A percentile compares a stretch with the other conserved stretches of the same genome.
Evolutionary conservation across 2,329 filamentous ascomycete species (phyloP).

Genomic region (Neopestalotiopsis clavispora): DNA sequence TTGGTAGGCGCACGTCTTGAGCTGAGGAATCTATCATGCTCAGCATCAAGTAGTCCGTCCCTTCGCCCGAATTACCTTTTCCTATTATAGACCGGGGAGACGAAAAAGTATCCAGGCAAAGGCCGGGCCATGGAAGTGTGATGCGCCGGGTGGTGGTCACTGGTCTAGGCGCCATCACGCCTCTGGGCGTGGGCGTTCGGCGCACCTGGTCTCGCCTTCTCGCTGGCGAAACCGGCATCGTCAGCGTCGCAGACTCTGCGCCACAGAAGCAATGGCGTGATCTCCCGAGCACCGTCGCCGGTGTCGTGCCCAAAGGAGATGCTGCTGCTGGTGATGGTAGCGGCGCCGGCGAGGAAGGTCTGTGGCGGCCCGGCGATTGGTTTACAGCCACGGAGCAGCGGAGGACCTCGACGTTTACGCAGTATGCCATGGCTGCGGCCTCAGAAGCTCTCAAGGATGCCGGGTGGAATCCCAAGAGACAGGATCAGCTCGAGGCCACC

Average conservation of each 20-base stretch:
- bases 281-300: conserved; percentile 85
- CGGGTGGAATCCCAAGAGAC: conserved; percentile 68
- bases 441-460: conserved; percentile 87
- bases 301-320: conserved; percentile 68
- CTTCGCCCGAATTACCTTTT: not conserved
- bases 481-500: conserved; percentile 73
- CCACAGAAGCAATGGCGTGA: conserved; percentile 65
- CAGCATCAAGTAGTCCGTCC: not conserved
- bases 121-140: conserved; percentile 40
- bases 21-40: not conserved
- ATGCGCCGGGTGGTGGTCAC: conserved; percentile 83
- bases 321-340: no score
- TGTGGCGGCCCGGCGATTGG: conserved; percentile 61
- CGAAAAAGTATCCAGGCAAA: not conserved
- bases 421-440: conserved; percentile 87
- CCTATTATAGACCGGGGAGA: not conserved
- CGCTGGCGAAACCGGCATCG: conserved; percentile 79
- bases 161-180: conserved; percentile 81
- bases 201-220: conserved; percentile 83
- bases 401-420: conserved; percentile 88
- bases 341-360: conserved; percentile 42
- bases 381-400: conserved; percentile 61
- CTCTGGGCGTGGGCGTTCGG: conserved; percentile 79
- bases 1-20: not conserved
- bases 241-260: conserved; percentile 68